Percentiles rank a stretch among this genome's conserved stretches.
These are phyloP conservation scores for Xylariaceae sp. DNA, from an alignment of 2,329 filamentous ascomycete genomes.

Conservation along the genomic window DNA sequence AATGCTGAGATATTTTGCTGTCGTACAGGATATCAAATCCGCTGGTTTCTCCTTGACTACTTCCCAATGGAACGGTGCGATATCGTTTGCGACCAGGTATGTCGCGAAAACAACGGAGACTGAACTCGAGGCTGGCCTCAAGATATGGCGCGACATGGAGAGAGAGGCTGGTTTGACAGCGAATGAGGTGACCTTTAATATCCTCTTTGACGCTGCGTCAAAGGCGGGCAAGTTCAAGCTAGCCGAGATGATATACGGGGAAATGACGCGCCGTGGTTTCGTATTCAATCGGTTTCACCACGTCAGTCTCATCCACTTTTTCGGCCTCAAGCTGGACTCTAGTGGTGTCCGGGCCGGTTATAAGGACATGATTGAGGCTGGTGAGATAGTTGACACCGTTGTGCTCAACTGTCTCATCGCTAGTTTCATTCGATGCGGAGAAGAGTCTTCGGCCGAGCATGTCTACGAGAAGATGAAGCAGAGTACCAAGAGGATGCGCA, in stretches of 20 bases:
- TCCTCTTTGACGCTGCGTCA: conserved; percentile 82
- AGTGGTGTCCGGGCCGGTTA: conserved; percentile 73
- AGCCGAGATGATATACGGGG: conserved; percentile 76
- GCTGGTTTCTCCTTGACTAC: conserved; percentile 63
- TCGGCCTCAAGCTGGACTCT: conserved; percentile 69
- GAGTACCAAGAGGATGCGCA: conserved; percentile 40
- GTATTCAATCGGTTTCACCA: conserved; percentile 73
- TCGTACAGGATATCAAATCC: conserved; percentile 77
- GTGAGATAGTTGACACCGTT: conserved; percentile 82
- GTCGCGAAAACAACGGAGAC: conserved; percentile 52
- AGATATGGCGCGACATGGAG: conserved; percentile 89
- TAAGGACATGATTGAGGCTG: conserved; percentile 72
- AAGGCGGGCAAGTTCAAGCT: conserved; percentile 79
- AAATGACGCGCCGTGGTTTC: conserved; percentile 68
- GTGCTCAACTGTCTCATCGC: conserved; percentile 83
- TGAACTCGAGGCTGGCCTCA: conserved; percentile 64
- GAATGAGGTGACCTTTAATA: conserved; percentile 82
- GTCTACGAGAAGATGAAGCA: conserved; percentile 82
- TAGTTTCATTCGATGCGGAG: conserved; percentile 69
- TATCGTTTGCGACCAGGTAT: conserved; percentile 72
- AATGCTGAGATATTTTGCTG: conserved; percentile 76
- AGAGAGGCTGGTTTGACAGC: conserved; percentile 57
- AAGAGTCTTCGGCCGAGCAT: conserved; percentile 69
- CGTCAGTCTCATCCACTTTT: conserved; percentile 76
- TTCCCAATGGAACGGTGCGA: conserved; percentile 77